Evolutionary conservation across 2,329 filamentous ascomycete species (phyloP), one percentile per base, ranked within the genome.

Genomic region (Aspergillus amoenus): DNA sequence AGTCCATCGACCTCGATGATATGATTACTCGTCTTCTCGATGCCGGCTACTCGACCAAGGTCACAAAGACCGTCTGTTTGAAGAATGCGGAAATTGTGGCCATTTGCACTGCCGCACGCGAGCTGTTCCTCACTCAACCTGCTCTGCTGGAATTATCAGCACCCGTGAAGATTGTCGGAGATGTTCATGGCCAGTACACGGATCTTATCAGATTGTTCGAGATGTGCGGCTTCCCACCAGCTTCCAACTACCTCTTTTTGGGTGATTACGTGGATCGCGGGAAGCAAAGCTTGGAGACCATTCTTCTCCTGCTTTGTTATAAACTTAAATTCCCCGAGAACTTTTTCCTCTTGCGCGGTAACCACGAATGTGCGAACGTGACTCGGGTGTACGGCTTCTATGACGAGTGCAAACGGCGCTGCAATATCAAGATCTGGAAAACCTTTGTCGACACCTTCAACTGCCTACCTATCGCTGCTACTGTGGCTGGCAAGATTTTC

Each of bases 361-460:
- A 97, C 71, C 93, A 97, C 76, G 93, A 97, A 75, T 97, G 93
- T 76, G 93, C 93, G 67, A 96, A 96, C 65, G 92, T 97, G 52
- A 97, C 92, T 13, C 85, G 93, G 58, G 91, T 97, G 37, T 97
- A 97, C 74, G 93, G 93, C 2, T 97, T 97, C 76, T 97, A 97
- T 78, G 93, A 97, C 69, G 93, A 97, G 73, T 97, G 93, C 83
- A 97, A 97, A 79, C 85, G 93, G 64, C 85, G 93, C 60, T 96
- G 90, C 80, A 97, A 96, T 71, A 91, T 97, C 73, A 97, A 97
- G 79, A 87, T 96, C 55, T 97, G 93, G 93, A 97, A 97, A 81
- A 95, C 91, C 0, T 97, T 97, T 71, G 88, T 96, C 52, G 93
- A 97, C 72, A 94, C 90, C 24, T 97, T 97, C 82, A 97, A 97